A percentile compares a stretch with the other conserved stretches of the same genome.
Conservation (phyloP, 305 asterid genomes). For the Striga hermonthica region DNA sequence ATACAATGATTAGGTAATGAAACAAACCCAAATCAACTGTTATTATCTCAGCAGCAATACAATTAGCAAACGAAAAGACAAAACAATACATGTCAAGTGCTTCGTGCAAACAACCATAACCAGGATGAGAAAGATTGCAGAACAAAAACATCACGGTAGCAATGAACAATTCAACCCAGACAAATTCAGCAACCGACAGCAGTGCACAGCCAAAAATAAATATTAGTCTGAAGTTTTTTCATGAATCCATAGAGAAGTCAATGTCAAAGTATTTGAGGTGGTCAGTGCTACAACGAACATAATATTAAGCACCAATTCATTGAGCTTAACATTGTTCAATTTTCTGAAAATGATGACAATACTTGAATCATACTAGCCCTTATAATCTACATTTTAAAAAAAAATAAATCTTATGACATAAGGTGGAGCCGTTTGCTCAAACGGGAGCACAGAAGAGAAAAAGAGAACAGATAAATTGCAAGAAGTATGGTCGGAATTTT, state of each 20-base stretch:
- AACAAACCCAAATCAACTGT: conserved; percentile 27
- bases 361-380: too few relatives aligned
- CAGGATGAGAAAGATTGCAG: not conserved
- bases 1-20: conserved; percentile 10
- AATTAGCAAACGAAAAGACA: conserved; percentile 15
- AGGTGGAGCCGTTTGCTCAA: too few relatives aligned
- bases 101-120: conserved; percentile 4
- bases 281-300: too few relatives aligned
- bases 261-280: not conserved
- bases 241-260: not conserved
- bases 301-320: too few relatives aligned
- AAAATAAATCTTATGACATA: too few relatives aligned
- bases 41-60: not conserved
- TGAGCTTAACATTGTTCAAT: too few relatives aligned
- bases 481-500: not conserved
- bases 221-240: not conserved
- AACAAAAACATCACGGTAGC: not conserved
- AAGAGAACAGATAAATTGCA: not conserved
- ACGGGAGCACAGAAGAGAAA: too few relatives aligned
- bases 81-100: conserved; percentile 1
- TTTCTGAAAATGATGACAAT: too few relatives aligned
- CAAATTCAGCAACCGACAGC: not conserved
- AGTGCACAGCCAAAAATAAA: not conserved
- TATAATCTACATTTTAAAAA: too few relatives aligned
- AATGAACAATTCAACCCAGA: not conserved